phyloP scores from a whole-genome alignment of 78 protist genomes.

The Dictyostelium intermedium region DNA sequence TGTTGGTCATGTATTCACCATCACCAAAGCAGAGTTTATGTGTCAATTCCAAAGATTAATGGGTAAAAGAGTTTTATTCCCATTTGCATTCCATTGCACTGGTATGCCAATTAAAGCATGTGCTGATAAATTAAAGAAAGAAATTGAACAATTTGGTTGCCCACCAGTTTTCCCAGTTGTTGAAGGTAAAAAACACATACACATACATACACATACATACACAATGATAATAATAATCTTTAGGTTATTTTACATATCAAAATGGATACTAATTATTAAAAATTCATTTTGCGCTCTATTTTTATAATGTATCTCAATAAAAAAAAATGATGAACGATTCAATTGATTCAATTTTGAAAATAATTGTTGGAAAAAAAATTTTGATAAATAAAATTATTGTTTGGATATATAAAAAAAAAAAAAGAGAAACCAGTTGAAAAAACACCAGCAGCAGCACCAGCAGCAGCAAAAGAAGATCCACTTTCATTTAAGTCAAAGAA shows the following conservation, averaged over 20 bases:
- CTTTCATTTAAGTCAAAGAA: constrained; percentile 66
- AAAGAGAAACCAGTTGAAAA: neutral
- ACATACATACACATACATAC: no score
- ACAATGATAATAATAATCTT: no score
- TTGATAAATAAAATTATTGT: neutral
- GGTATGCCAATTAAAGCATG: constrained; percentile 99
- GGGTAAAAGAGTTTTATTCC: constrained; percentile 97
- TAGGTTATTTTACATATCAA: no score
- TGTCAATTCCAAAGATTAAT: constrained; percentile 94
- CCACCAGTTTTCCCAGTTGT: constrained; percentile 94
- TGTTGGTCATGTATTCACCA: constrained; percentile 99
- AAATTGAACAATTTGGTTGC: constrained; percentile 87
- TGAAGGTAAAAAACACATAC: neutral
- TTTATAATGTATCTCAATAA: no score
- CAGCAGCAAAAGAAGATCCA: constrained; percentile 57
- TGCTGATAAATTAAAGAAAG: constrained; percentile 93
- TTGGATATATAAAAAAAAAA: neutral
- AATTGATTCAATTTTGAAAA: neutral
- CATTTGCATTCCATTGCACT: constrained; percentile 99
- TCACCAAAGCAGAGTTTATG: constrained; percentile 98
- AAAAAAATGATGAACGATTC: neutral
- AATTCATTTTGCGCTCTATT: no score
- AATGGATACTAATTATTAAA: no score
- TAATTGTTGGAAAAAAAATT: no score
- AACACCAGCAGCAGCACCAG: neutral